phyloP scores from a whole-genome alignment of 2,329 filamentous ascomycete species.

The Hawksworthiomyces lignivorus region DNA sequence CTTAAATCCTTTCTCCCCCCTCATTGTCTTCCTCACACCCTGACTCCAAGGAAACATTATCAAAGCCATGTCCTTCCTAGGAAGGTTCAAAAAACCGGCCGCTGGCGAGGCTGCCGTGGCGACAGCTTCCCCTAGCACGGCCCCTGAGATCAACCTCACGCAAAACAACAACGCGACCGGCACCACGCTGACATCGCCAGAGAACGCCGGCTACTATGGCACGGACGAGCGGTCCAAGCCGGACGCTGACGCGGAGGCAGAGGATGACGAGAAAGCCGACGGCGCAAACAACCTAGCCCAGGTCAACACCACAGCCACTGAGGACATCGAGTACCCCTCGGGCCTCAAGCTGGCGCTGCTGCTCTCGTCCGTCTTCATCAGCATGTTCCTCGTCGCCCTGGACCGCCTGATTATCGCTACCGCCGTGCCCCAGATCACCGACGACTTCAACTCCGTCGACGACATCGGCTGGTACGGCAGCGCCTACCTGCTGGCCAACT shows the following conservation, averaged over 20 bases:
- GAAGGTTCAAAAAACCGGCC: conserved; percentile 8
- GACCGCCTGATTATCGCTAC: conserved; percentile 30
- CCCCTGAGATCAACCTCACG: background rate
- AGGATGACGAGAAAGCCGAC: conserved; percentile 5
- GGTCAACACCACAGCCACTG: conserved; percentile 16
- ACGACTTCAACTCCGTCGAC: conserved; percentile 8
- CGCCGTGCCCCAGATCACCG: conserved; percentile 24
- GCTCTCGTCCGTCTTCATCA: conserved; percentile 26
- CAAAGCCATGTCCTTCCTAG: too few relatives aligned
- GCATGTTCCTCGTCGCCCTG: conserved; percentile 32
- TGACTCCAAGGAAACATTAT: too few relatives aligned
- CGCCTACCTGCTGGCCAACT: conserved; percentile 18
- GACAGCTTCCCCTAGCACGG: too few relatives aligned
- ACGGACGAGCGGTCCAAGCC: background rate
- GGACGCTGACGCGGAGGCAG: background rate
- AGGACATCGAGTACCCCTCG: conserved; percentile 25
- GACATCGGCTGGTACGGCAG: conserved; percentile 19
- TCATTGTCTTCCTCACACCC: too few relatives aligned
- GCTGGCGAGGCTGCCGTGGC: conserved; percentile 5
- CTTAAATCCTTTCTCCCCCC: too few relatives aligned
- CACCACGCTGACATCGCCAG: background rate
- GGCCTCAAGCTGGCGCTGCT: conserved; percentile 25
- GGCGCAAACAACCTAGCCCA: conserved; percentile 12
- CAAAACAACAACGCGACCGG: too few relatives aligned
- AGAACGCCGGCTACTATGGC: background rate